Evolutionary conservation across 2,329 filamentous ascomycete genomes (phyloP).

Genomic region (Penicillium digitatum): DNA sequence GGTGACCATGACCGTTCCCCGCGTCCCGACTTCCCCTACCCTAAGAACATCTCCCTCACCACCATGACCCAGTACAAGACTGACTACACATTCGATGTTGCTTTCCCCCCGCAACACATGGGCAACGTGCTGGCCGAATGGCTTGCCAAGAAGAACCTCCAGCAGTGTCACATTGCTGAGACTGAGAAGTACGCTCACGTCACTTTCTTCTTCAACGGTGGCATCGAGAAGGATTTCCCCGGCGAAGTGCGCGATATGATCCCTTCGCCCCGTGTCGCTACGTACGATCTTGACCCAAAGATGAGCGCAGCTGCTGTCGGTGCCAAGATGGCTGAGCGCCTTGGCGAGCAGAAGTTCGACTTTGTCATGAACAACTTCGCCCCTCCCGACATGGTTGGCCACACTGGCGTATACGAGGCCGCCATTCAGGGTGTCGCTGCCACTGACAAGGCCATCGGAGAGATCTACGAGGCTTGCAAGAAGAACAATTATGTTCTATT

Average conservation of each 20-base stretch:
- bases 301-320: constrained; percentile 93
- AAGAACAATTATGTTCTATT: constrained; percentile 89
- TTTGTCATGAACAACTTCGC: constrained; percentile 99
- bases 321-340: constrained; percentile 81
- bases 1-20: constrained; percentile 90
- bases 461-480: constrained; percentile 90
- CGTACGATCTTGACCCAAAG: constrained; percentile 90
- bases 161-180: constrained; percentile 96
- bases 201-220: constrained; percentile 99
- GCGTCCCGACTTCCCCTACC: constrained; percentile 85
- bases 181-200: constrained; percentile 99
- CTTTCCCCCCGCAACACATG: constrained; percentile 94
- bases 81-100: constrained; percentile 86
- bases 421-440: constrained; percentile 78
- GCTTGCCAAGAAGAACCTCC: constrained; percentile 79
- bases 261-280: constrained; percentile 88
- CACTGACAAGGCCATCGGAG: constrained; percentile 90
- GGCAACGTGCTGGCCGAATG: constrained; percentile 97
- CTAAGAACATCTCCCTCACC: constrained; percentile 78
- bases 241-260: constrained; percentile 92
- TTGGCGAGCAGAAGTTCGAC: constrained; percentile 79
- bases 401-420: constrained; percentile 95
- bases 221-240: constrained; percentile 92
- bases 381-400: constrained; percentile 97
- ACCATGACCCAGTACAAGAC: constrained; percentile 99